Base-by-base conservation (phyloP, 176 grass and related monocot genomes). In the Eragrostis nindensis region DNA sequence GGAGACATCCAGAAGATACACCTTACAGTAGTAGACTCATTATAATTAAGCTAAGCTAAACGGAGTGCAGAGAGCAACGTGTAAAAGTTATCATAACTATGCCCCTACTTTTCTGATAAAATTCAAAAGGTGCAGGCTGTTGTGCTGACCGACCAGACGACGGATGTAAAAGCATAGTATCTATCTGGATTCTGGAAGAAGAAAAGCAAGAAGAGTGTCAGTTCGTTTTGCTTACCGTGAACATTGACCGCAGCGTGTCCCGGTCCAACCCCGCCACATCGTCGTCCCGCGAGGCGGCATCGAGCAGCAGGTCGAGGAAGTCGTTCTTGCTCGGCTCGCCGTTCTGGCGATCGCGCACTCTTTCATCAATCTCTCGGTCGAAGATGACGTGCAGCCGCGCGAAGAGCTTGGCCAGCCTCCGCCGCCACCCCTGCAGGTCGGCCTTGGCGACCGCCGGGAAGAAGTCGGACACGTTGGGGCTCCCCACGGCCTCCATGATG, bases 391-490 rank as follows among this genome's bases (percentile, higher is more conserved):
- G 62, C 13, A 90, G 54, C 30, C 68, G 50, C 4, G 24, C 60
- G 16, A 87, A 68, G 66, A 82, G 22, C 3, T 4, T 0, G 0
- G 52, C 30, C 19, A 76, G 0, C 44, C 71, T 79, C 54, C 54
- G 75, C 2, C 75, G 83, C 36, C 15, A 19, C 1, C 92, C 84
- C 71, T 95, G 92, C 7, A 84, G 77, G 50, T 95, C 93, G 14
- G 72, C 21, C 4, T 18, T 12, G 21, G 87, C 55, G 55, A 95
- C n/a, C n/a, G 59, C 39, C 15, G 92, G 92, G 62, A 91, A 87
- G 62, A 89, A 85, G 79, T 94, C 92, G 0, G 89, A 91, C 10
- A 91, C 3, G 76, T 94, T 90, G 0, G 87, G 73, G 4, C 42
- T 38, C 5, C 77, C 89, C 2, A 0, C 80, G 0, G 15, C 0